These are phyloP conservation scores for Lactuca sativa DNA, from an alignment of 129 eudicot genomes.

Conservation along the genomic window DNA sequence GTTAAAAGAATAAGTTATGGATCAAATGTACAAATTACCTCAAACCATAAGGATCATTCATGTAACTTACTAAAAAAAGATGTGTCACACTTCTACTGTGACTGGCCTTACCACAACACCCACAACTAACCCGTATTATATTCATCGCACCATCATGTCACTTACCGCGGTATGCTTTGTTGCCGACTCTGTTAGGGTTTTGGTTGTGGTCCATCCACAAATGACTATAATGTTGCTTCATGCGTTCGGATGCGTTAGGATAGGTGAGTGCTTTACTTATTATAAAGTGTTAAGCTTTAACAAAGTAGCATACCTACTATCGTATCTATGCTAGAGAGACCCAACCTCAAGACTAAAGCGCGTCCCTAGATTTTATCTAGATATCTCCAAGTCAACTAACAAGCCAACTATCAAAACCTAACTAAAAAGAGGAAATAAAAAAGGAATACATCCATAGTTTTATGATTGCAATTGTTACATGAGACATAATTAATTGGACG, in stretches of 20 bases:
- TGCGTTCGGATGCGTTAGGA: not conserved
- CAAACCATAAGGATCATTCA: too few species aligned
- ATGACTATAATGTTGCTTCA: conserved; percentile 7
- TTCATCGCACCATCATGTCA: too few species aligned
- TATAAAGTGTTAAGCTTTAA: conserved; percentile 3
- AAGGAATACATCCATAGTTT: not conserved
- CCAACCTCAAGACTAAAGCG: not conserved
- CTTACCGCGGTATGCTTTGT: too few species aligned
- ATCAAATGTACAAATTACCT: too few species aligned
- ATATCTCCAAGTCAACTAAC: not conserved
- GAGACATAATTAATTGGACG: not conserved
- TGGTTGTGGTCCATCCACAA: conserved; percentile 11
- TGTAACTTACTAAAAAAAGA: too few species aligned
- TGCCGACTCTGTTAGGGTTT: not conserved
- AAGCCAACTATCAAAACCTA: not conserved
- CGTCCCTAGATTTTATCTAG: not conserved
- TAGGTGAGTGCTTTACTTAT: conserved; percentile 9
- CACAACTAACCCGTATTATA: too few species aligned
- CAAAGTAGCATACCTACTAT: not conserved
- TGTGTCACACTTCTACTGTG: too few species aligned
- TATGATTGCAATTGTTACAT: not conserved
- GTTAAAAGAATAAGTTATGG: too few species aligned
- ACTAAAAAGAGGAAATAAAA: not conserved
- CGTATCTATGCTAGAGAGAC: not conserved
- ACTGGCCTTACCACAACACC: too few species aligned